Evolutionary conservation across 106 monocot species (phyloP).

Genomic region (Gastrodia elata): DNA sequence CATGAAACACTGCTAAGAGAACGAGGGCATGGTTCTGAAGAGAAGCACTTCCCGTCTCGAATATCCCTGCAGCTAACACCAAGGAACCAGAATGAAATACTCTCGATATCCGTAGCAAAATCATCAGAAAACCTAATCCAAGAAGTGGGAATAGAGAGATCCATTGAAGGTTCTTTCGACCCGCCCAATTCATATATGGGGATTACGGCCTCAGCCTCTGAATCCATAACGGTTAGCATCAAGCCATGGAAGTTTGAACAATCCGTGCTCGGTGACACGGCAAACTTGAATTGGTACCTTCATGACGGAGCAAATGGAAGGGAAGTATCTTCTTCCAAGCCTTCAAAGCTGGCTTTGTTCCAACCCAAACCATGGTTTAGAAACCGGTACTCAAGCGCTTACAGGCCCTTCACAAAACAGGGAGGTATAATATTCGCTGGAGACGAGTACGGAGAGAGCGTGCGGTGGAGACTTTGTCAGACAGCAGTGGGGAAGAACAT

Average conservation of each 20-base stretch:
- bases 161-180: constrained; percentile 46
- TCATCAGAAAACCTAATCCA: constrained; percentile 46
- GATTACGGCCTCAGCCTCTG: constrained; percentile 32
- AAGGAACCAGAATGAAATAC: constrained; percentile 27
- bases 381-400: constrained; percentile 49
- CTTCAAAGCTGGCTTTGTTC: constrained; percentile 49
- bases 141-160: constrained; percentile 37
- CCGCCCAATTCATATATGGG: constrained; percentile 41
- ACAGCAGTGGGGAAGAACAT: constrained; percentile 21
- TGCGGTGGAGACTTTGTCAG: constrained; percentile 52
- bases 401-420: constrained; percentile 73
- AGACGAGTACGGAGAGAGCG: constrained; percentile 77
- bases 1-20: constrained; percentile 43
- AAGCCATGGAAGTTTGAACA: constrained; percentile 89
- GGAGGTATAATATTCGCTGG: constrained; percentile 78
- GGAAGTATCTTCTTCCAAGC: constrained; percentile 62
- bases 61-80: constrained; percentile 58
- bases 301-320: constrained; percentile 55
- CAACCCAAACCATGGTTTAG: constrained; percentile 58
- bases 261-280: constrained; percentile 41
- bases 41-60: constrained; percentile 65
- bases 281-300: constrained; percentile 58
- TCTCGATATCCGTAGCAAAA: constrained; percentile 46
- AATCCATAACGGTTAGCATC: constrained; percentile 45
- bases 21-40: constrained; percentile 43